Evolutionary conservation across 1,139 yeast species (phyloP), one percentile per base, ranked within the genome.

Genomic region (Candida tetrigidarum): DNA sequence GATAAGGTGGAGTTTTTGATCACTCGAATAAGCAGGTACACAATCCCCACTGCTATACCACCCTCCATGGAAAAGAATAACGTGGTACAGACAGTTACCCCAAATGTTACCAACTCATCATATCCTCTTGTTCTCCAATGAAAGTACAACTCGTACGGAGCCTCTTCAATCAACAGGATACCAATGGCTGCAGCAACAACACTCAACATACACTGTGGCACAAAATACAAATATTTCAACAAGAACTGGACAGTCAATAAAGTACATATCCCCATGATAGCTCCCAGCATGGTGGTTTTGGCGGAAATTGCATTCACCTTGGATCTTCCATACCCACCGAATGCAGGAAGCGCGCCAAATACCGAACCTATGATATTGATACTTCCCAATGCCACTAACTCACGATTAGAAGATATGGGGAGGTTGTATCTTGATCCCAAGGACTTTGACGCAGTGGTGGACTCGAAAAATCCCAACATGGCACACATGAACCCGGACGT

Each of bases 281-380:
- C 82, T 0, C 96, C 96, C 37, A 96, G 81, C 65, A 86, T 71
- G 5, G 95, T 93, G 0, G 97, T 87, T 52, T 82, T 82, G 0
- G 96, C 98, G 9, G 93, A 83, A 39, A 90, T 71, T 1, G 93
- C 88, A 65, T 93, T 93, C 47, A 93, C 84, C 58, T 88, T 92
- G 29, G 96, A 85, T 60, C 99, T 78, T 1, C 97, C 98, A 59
- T 93, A 93, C 0, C 99, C 98, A 2, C 99, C 99, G 73, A 92
- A 92, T 0, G 96, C 83, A 0, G 99, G 98, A 11, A 93, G 69
- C 0, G 93, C 88, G 3, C 96, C 93, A 55, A 89, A 82, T 16
- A 81, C 50, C 2, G 90, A 79, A 1, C 86, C 84, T 3, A 78
- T 67, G 2, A 91, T 52, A 57, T 92, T 93, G 41, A 87, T 81